Conservation (phyloP, 2,329 filamentous ascomycete genomes). For the Phialophora verrucosa region DNA sequence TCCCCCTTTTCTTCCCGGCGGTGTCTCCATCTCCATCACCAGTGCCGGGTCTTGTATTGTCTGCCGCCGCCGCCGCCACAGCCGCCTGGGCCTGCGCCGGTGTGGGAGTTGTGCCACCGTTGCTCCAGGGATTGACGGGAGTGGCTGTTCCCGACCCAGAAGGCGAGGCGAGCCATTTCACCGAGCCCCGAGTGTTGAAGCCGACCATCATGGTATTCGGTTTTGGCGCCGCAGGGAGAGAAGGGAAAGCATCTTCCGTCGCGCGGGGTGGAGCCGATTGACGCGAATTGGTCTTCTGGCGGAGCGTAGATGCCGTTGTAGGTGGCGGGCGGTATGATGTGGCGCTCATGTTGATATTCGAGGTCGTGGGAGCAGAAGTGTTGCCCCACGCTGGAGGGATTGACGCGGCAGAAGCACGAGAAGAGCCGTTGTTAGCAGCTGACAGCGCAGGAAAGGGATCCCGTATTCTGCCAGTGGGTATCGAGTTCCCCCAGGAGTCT, state of each 20-base stretch:
- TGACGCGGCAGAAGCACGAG: conserved; percentile 33
- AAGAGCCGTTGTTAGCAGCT: conserved; percentile 41
- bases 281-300: conserved; percentile 16
- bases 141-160: conserved; percentile 44
- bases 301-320: conserved; percentile 27
- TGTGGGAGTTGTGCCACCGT: conserved; percentile 36
- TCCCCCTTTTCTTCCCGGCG: conserved; percentile 39
- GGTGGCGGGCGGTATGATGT: conserved; percentile 20
- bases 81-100: conserved; percentile 32
- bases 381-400: conserved; percentile 26
- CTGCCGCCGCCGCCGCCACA: conserved; percentile 16
- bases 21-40: conserved; percentile 38
- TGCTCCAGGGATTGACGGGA: conserved; percentile 48
- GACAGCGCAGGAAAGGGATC: conserved; percentile 56
- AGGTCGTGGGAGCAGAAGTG: conserved; percentile 36
- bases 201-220: conserved; percentile 59
- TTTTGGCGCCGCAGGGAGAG: conserved; percentile 78
- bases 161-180: conserved; percentile 48
- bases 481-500: conserved; percentile 62
- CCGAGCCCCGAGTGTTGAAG: conserved; percentile 52
- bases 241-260: conserved; percentile 73
- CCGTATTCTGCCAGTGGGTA: conserved; percentile 45
- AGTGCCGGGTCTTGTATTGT: conserved; percentile 33
- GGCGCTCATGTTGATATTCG: conserved; percentile 38
- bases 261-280: conserved; percentile 43